Conservation (phyloP, 352 stramenopile genomes). For the Pythium rishiriense region DNA sequence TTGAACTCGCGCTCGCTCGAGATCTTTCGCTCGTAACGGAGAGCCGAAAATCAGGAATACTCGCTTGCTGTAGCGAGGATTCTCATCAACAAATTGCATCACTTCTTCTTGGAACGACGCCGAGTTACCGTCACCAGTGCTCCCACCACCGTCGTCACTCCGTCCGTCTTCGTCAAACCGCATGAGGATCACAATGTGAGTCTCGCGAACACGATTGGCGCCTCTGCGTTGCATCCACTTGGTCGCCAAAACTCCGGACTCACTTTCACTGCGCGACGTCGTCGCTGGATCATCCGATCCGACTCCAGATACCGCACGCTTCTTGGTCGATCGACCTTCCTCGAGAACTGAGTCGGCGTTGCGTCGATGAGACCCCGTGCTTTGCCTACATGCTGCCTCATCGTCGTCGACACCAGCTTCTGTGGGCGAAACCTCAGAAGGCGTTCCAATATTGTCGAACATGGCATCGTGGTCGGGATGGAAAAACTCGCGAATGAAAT, state of each 20-base stretch:
- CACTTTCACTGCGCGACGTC: slow-evolving; percentile 12
- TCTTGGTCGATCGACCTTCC: slow-evolving; percentile 3
- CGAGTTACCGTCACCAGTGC: slow-evolving; percentile 8
- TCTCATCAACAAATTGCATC: slow-evolving; percentile 65
- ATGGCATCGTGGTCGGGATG: slow-evolving; percentile 74
- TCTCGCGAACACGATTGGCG: slow-evolving; percentile 59
- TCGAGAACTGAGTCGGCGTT: neutral
- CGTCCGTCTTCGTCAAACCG: slow-evolving; percentile 59
- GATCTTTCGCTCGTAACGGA: slow-evolving; percentile 49
- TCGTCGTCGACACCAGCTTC: slow-evolving; percentile 21
- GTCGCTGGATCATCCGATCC: slow-evolving; percentile 5
- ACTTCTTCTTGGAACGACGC: slow-evolving; percentile 62
- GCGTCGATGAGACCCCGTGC: neutral
- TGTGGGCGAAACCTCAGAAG: slow-evolving; percentile 4
- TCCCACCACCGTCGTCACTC: neutral
- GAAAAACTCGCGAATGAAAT: slow-evolving; percentile 90
- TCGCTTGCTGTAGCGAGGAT: slow-evolving; percentile 71
- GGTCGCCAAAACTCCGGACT: slow-evolving; percentile 16
- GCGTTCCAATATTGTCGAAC: slow-evolving; percentile 21
- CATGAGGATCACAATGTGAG: slow-evolving; percentile 80
- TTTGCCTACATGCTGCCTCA: neutral
- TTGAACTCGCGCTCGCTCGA: slow-evolving; percentile 59
- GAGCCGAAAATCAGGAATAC: slow-evolving; percentile 83
- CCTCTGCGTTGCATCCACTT: slow-evolving; percentile 60
- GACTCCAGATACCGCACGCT: neutral